These are phyloP conservation scores for Linum usitatissimum DNA, from an alignment of 345 rosid species.

Conservation along the genomic window DNA sequence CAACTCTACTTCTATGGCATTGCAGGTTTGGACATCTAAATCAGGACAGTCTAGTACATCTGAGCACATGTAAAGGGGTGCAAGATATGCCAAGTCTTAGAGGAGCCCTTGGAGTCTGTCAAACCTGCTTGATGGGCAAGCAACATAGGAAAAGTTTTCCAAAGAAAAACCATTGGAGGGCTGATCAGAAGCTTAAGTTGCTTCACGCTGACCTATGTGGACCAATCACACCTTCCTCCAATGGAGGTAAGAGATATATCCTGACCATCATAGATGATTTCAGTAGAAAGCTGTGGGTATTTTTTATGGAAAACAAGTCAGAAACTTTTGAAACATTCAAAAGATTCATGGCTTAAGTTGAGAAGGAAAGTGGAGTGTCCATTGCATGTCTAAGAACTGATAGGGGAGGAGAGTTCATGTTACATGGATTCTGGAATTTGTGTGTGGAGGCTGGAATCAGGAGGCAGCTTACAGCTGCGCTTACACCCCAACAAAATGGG, in stretches of 20 bases:
- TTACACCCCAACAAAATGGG: constrained; percentile 1
- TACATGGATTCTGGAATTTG: background rate
- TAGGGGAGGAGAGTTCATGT: background rate
- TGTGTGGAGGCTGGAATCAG: background rate
- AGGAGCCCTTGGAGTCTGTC: background rate
- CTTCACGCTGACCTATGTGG: background rate
- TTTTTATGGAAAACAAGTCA: background rate
- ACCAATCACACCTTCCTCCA: background rate
- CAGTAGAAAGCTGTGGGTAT: background rate
- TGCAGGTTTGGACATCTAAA: background rate
- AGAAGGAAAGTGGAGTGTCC: background rate
- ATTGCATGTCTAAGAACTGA: background rate
- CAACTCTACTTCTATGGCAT: background rate
- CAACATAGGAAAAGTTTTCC: background rate
- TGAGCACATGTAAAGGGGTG: background rate
- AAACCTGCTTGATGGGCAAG: background rate
- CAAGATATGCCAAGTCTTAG: background rate
- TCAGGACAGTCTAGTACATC: background rate
- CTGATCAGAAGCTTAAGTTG: background rate
- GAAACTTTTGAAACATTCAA: background rate
- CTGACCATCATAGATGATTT: background rate
- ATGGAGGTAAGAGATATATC: background rate
- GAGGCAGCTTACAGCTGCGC: background rate
- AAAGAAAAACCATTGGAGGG: background rate
- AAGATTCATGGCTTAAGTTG: background rate